phyloP scores from a whole-genome alignment of 1,284 basidiomycete species.

The Cerioporus squamosus region DNA sequence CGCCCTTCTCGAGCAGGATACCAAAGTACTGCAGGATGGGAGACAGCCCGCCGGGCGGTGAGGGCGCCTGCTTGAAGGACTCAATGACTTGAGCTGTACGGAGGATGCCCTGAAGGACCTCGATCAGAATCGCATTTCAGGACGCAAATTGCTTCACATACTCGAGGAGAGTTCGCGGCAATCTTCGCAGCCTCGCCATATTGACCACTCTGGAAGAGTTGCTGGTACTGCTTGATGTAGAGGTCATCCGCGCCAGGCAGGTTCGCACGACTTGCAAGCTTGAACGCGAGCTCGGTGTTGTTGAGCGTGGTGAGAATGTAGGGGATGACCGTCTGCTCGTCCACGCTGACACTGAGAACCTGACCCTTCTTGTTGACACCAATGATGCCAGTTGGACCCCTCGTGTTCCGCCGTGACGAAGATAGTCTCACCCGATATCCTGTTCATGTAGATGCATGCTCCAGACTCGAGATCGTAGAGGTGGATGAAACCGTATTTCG shows the following conservation, averaged over 20 bases:
- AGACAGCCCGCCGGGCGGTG: slow-evolving; percentile 89
- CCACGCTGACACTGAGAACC: slow-evolving; percentile 95
- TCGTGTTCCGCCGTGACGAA: slow-evolving; percentile 99
- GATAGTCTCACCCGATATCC: slow-evolving; percentile 99
- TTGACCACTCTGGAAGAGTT: slow-evolving; percentile 90
- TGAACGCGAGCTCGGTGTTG: slow-evolving; percentile 98
- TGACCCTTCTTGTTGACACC: slow-evolving; percentile 99
- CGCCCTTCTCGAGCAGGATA: slow-evolving; percentile 95
- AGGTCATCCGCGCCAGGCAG: slow-evolving; percentile 98
- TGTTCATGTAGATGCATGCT: slow-evolving; percentile 99
- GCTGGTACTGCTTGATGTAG: slow-evolving; percentile 95
- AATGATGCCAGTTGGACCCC: slow-evolving; percentile 92
- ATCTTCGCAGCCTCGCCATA: slow-evolving; percentile 98
- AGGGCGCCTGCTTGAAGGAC: slow-evolving; percentile 95
- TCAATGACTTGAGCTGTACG: slow-evolving; percentile 97
- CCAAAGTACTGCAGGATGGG: slow-evolving; percentile 99
- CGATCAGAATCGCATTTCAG: neutral
- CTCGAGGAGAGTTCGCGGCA: slow-evolving; percentile 95
- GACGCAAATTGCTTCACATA: slow-evolving; percentile 39
- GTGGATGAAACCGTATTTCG: slow-evolving; percentile 99
- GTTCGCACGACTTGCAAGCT: slow-evolving; percentile 96
- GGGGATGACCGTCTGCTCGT: slow-evolving; percentile 95
- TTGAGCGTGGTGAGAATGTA: slow-evolving; percentile 95
- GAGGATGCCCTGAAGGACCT: slow-evolving; percentile 80
- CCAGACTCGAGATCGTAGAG: slow-evolving; percentile 99